These are phyloP conservation scores for Teunomyces atbi DNA, from an alignment of 805 yeast genomes.

Conservation along the genomic window DNA sequence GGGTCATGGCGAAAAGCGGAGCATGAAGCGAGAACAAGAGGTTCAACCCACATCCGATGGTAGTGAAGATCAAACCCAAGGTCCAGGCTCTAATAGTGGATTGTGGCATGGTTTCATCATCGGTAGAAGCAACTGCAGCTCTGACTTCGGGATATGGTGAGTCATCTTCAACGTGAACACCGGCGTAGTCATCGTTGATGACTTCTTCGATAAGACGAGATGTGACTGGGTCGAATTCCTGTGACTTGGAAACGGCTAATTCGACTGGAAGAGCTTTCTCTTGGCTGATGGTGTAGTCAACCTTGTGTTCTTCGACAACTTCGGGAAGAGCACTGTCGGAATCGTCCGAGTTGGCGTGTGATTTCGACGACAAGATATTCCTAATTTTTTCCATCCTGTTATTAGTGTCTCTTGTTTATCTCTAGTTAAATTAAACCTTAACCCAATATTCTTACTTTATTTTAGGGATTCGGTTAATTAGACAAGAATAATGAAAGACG, in stretches of 20 bases:
- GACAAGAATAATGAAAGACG: not conserved
- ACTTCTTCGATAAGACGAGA: conserved; percentile 23
- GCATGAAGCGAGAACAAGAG: conserved; percentile 56
- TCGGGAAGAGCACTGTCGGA: not conserved
- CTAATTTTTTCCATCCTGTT: not conserved
- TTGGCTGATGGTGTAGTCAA: not conserved
- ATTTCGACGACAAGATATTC: not conserved
- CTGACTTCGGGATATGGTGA: conserved; percentile 70
- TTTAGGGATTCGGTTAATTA: not conserved
- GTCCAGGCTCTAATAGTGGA: conserved; percentile 59
- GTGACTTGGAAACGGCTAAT: conserved; percentile 20
- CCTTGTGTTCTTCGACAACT: not conserved
- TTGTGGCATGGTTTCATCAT: conserved; percentile 47
- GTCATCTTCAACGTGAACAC: conserved; percentile 39
- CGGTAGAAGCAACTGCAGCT: conserved; percentile 54
- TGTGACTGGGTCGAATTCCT: conserved; percentile 34
- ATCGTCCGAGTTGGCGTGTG: not conserved
- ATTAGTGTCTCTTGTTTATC: not conserved
- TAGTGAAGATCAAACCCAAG: conserved; percentile 47
- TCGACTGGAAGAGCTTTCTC: conserved; percentile 3
- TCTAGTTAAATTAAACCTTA: not conserved
- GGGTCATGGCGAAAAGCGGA: conserved; percentile 51
- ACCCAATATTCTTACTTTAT: not conserved
- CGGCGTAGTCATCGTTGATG: conserved; percentile 36
- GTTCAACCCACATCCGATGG: conserved; percentile 59